phyloP scores from a whole-genome alignment of 2,329 filamentous ascomycete genomes.

The Ceratocystis destructans region DNA sequence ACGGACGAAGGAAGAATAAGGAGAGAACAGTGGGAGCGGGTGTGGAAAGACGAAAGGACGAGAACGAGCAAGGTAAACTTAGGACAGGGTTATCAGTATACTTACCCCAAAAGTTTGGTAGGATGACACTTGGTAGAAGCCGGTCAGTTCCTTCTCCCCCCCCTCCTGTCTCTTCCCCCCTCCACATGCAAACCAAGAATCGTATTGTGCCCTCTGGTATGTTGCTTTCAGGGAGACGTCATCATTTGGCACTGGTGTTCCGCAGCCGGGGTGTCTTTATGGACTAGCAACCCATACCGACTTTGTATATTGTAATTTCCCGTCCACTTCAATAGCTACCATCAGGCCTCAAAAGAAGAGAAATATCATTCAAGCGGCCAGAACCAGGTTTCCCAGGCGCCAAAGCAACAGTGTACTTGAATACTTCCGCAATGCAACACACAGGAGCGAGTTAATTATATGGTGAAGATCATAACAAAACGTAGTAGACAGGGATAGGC shows the following conservation, averaged over 20 bases:
- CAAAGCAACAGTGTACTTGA: too few species aligned
- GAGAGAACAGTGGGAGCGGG: not conserved
- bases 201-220: not conserved
- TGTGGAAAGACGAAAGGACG: not conserved
- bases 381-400: too few species aligned
- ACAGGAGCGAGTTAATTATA: not conserved
- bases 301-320: too few species aligned
- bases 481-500: not conserved
- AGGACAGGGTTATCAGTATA: too few species aligned
- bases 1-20: not conserved
- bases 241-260: too few species aligned
- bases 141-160: too few species aligned
- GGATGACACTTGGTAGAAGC: not conserved
- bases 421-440: not conserved
- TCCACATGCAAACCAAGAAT: not conserved
- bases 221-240: too few species aligned
- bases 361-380: too few species aligned
- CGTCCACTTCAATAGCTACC: not conserved
- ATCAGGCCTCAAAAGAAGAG: not conserved
- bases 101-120: not conserved
- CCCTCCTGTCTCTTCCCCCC: too few species aligned
- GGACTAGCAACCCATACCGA: too few species aligned
- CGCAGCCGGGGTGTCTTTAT: too few species aligned
- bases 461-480: not conserved
- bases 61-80: not conserved